A percentile compares a stretch with the other conserved stretches of the same genome.
These are phyloP conservation scores for Erigeron canadensis DNA, from an alignment of 129 eudicot genomes.

Conservation along the genomic window DNA sequence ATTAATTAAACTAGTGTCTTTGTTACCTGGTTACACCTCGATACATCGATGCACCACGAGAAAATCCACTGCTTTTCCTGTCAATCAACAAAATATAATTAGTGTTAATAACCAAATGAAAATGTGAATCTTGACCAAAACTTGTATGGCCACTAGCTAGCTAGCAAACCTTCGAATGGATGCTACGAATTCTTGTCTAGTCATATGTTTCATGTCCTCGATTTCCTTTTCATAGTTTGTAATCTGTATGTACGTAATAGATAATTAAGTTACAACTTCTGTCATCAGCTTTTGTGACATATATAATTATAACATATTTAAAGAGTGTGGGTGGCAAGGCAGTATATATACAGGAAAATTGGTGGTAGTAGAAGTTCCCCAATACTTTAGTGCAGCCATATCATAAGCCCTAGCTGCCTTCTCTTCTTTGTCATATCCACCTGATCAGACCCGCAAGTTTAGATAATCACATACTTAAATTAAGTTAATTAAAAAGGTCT, in stretches of 20 bases:
- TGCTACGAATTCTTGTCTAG: conserved; percentile 97
- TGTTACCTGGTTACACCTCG: conserved; percentile 96
- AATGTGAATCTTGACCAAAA: too few species aligned
- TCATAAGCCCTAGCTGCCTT: conserved; percentile 99
- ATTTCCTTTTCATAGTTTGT: conserved; percentile 92
- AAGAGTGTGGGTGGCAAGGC: background rate
- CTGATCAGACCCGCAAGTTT: conserved; percentile 34
- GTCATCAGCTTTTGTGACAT: too few species aligned
- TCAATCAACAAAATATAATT: background rate
- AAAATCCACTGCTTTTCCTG: conserved; percentile 99
- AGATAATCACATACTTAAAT: background rate
- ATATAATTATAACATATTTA: background rate
- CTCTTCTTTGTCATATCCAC: conserved; percentile 99
- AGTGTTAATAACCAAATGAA: background rate
- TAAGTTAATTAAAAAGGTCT: background rate
- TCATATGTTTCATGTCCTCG: conserved; percentile 98
- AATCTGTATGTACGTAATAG: too few species aligned
- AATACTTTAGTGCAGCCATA: conserved; percentile 90
- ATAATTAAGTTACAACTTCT: too few species aligned
- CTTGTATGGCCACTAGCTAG: background rate
- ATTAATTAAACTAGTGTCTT: too few species aligned
- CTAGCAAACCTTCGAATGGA: conserved; percentile 68
- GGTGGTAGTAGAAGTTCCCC: conserved; percentile 99
- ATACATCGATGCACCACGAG: conserved; percentile 98
- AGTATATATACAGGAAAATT: conserved; percentile 88